These are phyloP conservation scores for Microcos paniculata DNA, from an alignment of 345 rosid genomes.

Conservation along the genomic window DNA sequence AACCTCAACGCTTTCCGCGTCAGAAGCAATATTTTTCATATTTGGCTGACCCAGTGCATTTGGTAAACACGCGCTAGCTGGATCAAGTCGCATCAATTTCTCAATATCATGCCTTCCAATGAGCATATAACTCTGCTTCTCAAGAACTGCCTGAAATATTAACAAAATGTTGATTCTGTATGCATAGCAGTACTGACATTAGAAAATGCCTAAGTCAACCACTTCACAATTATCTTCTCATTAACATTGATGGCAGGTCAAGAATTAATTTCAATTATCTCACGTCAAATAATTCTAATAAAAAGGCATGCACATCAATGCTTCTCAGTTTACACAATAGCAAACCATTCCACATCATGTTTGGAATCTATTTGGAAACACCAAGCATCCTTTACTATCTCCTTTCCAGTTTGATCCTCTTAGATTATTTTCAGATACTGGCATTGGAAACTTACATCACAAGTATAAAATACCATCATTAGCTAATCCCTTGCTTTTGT, in stretches of 20 bases:
- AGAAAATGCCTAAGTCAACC: not conserved
- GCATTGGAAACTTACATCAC: not conserved
- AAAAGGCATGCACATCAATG: not conserved
- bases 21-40: slow-evolving; percentile 28
- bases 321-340: not conserved
- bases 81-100: slow-evolving; percentile 87
- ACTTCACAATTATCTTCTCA: not conserved
- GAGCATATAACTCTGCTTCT: slow-evolving; percentile 96
- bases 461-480: not conserved
- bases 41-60: slow-evolving; percentile 48
- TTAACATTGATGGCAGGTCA: not conserved
- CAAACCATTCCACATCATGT: not conserved
- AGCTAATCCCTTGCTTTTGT: not conserved
- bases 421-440: not conserved
- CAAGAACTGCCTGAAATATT: slow-evolving; percentile 89
- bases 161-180: slow-evolving; percentile 23
- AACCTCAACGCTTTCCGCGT: slow-evolving; percentile 51
- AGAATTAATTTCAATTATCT: not conserved
- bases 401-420: not conserved
- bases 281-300: not conserved
- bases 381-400: not conserved
- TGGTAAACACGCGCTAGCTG: slow-evolving; percentile 74
- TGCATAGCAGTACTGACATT: not conserved
- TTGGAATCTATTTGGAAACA: not conserved
- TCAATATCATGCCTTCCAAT: slow-evolving; percentile 98